Base-by-base conservation (phyloP, 225 moss, liverwort and hornwort species). In the Neckera pumila region DNA sequence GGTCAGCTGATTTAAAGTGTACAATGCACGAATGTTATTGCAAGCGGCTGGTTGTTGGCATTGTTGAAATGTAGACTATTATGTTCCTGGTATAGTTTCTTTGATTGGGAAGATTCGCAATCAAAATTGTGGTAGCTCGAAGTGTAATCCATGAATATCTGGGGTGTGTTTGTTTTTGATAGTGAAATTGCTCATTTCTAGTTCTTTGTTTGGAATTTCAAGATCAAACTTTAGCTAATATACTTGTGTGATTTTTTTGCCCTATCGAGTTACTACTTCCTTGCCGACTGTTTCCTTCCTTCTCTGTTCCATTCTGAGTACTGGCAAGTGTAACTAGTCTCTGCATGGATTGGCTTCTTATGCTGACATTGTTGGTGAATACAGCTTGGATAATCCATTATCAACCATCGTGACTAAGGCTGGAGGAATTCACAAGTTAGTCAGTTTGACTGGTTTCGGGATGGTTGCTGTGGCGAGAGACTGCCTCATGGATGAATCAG, bases 381-480 rank as follows among this genome's bases (percentile, higher is more conserved):
- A 66, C 94, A 99, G 99, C 88, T 88, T 99, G 95, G 97, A 99
- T 22, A 88, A 90, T 86, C 97, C 97, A 65, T 89, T 93, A 13
- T 90, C 96, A 57, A 79, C 71, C 31, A 89, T 92, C 15, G 96
- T 99, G 40, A 92, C 95, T 8, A 90, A 93, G 69, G 90, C 90
- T 40, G 99, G 99, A 88, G 98, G 98, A 18, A 87, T 95, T 70
- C 96, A 95, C 90, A 97, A 94, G 83, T 89, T 96, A 58, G 89
- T 95, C 43, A 88, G 92, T 89, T 91, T 95, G 91, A 92, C 92
- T 86, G 88, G 89, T 57, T 90, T 94, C 84, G 95, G 91, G 53
- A 90, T 99, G 90, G 90, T 97, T 66, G 95, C 94, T 27, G 93
- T 97, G 86, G 96, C 97, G 59, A 95, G 97, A 74, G 97, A 96